phyloP scores from a whole-genome alignment of 805 yeast genomes.

The Yamadazyma laniorum region DNA sequence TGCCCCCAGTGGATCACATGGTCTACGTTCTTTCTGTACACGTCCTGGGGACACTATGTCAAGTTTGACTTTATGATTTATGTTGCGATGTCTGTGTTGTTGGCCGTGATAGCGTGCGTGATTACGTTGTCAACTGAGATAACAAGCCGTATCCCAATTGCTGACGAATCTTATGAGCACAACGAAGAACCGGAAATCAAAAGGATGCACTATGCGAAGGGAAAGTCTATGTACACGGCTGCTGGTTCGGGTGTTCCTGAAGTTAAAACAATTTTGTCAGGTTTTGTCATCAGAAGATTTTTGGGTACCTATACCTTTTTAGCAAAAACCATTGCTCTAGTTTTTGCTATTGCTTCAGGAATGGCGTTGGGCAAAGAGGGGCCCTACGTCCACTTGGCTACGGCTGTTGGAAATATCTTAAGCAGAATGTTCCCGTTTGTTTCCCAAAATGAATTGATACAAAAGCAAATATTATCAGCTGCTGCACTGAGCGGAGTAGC shows the following conservation, averaged over 20 bases:
- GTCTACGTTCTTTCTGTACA: conserved; percentile 30
- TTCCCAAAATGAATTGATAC: conserved; percentile 46
- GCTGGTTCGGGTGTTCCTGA: conserved; percentile 63
- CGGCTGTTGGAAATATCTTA: conserved; percentile 57
- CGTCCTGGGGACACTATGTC: conserved; percentile 8
- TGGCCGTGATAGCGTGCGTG: conserved; percentile 45
- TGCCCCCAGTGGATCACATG: conserved; percentile 48
- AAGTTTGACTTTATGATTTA: conserved; percentile 36
- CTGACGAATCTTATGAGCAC: neutral
- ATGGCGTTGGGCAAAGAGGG: conserved; percentile 60
- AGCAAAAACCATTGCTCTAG: conserved; percentile 46
- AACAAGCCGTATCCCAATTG: conserved; percentile 15
- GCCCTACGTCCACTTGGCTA: conserved; percentile 59
- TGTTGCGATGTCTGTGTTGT: conserved; percentile 32
- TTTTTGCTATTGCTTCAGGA: conserved; percentile 57
- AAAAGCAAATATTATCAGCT: conserved; percentile 54
- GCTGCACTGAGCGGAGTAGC: conserved; percentile 61
- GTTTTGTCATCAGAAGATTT: conserved; percentile 53
- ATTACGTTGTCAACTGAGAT: conserved; percentile 48
- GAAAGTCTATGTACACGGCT: conserved; percentile 45
- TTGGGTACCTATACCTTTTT: conserved; percentile 51
- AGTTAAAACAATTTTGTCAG: conserved; percentile 58
- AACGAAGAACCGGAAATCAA: neutral
- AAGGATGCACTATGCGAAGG: conserved; percentile 4
- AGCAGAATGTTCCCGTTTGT: conserved; percentile 47